Base-by-base conservation (phyloP, 2,329 filamentous ascomycete genomes). In the Coleophoma eucalyptorum region DNA sequence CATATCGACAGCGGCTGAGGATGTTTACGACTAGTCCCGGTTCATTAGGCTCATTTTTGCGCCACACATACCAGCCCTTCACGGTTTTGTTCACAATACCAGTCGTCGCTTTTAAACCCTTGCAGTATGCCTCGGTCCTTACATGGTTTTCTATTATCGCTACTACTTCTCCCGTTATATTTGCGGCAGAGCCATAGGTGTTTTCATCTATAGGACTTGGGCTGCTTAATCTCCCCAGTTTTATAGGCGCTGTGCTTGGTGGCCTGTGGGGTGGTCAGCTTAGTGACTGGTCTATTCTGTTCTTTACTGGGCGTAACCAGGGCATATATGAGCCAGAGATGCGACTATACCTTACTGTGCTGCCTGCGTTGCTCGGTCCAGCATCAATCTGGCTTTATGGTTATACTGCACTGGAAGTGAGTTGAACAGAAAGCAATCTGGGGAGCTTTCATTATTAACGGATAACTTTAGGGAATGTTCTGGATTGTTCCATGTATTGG, bases 301-400 rank as follows among this genome's bases (percentile, higher is more conserved):
- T 40, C 1, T 52, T 72, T 2, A 62, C 72, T 0, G 62, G 61
- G 21, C 57, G 67, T 10, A 71, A 71, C 43, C 55, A 58, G 1
- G 72, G 72, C 1, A 63, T 60, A 15, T 55, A 55, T 35, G 72
- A 76, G 43, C 73, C 72, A 0, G 72, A 76, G 51, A 71, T 71
- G 62, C 64, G 72, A 11, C 20, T 40, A 13, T 40, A 16, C 15
- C 31, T 33, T 19, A 43, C 37, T 3, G 47, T 51, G 13, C 32
- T 47, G 7, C 41, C 46, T 3, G 49, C 38, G 5, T 19, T 54
- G 13, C 10, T 49, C 13, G 35, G 32, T 18, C 51, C 51, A n/a
- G 40, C 50, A 34, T 44, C 48, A 5, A 16, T 50, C 10, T 51
- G 50, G 12, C 10, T 54, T 15, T 54, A 48, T 38, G 51, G 51